Evolutionary conservation across 176 grass and related monocot genomes (phyloP).

Genomic region (Oryza brachyantha): DNA sequence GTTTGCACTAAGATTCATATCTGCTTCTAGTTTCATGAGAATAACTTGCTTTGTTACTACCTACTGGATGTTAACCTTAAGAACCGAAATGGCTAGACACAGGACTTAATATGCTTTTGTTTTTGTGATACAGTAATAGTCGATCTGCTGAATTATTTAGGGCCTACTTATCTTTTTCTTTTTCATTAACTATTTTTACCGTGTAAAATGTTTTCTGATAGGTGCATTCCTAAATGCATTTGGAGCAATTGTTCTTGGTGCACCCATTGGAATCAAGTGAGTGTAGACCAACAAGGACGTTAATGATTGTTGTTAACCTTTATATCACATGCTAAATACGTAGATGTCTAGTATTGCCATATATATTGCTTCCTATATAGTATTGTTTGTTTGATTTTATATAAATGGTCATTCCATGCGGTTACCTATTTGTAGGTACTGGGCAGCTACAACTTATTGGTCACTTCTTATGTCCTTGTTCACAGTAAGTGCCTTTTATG

Average conservation of each 20-base stretch:
- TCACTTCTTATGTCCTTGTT: constrained; percentile 81
- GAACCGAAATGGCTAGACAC: background rate
- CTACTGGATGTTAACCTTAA: background rate
- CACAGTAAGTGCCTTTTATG: constrained; percentile 76
- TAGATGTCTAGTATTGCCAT: background rate
- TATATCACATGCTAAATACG: background rate
- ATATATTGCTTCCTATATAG: background rate
- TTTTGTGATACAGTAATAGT: background rate
- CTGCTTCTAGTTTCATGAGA: background rate
- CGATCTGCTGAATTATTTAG: background rate
- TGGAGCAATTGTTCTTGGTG: constrained; percentile 86
- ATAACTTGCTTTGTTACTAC: background rate
- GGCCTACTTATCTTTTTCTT: background rate
- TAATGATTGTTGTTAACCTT: background rate
- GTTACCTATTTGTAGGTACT: constrained; percentile 54
- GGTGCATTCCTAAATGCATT: constrained; percentile 90
- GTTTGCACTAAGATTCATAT: constrained; percentile 11
- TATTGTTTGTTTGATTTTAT: background rate
- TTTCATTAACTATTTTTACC: constrained; percentile 26
- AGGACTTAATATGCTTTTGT: background rate
- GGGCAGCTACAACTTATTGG: constrained; percentile 69
- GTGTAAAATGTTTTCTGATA: constrained; percentile 17
- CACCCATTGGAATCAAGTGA: constrained; percentile 83
- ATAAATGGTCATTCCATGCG: background rate
- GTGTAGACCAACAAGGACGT: background rate